Percentiles rank a stretch among this genome's conserved stretches.
phyloP scores from a whole-genome alignment of 148 eudicot species.

The Heliosperma pusillum region DNA sequence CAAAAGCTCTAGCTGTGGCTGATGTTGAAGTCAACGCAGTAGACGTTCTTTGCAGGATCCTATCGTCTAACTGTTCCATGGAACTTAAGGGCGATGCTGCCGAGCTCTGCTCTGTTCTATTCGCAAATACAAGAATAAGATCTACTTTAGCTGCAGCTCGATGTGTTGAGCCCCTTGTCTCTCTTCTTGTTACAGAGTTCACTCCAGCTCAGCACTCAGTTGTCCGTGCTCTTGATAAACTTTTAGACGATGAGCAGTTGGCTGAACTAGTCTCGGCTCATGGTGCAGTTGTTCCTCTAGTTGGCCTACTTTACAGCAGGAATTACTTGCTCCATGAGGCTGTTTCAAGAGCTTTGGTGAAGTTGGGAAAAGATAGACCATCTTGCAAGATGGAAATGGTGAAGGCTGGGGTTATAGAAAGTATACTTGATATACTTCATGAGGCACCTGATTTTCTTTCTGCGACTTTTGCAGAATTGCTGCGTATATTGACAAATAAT shows the following conservation, averaged over 20 bases:
- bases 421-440: conserved; percentile 76
- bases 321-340: conserved; percentile 89
- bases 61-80: conserved; percentile 77
- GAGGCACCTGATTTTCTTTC: conserved; percentile 95
- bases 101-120: conserved; percentile 84
- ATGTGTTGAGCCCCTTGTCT: conserved; percentile 90
- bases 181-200: conserved; percentile 79
- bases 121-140: conserved; percentile 81
- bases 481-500: conserved; percentile 85
- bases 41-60: conserved; percentile 89
- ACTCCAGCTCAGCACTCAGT: conserved; percentile 86
- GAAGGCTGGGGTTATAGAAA: conserved; percentile 87
- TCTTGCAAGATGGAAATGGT: conserved; percentile 98
- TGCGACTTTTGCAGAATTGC: conserved; percentile 89
- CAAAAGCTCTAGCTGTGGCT: conserved; percentile 81
- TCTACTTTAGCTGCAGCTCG: conserved; percentile 88
- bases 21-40: conserved; percentile 94
- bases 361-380: conserved; percentile 96
- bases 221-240: conserved; percentile 85
- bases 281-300: conserved; percentile 95
- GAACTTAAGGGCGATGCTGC: conserved; percentile 96
- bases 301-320: conserved; percentile 71
- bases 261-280: conserved; percentile 89
- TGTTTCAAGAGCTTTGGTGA: conserved; percentile 91
- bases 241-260: conserved; percentile 83